Percentiles rank a stretch among this genome's conserved stretches.
phyloP scores from a whole-genome alignment of 129 eudicot species.

The Apium graveolens region DNA sequence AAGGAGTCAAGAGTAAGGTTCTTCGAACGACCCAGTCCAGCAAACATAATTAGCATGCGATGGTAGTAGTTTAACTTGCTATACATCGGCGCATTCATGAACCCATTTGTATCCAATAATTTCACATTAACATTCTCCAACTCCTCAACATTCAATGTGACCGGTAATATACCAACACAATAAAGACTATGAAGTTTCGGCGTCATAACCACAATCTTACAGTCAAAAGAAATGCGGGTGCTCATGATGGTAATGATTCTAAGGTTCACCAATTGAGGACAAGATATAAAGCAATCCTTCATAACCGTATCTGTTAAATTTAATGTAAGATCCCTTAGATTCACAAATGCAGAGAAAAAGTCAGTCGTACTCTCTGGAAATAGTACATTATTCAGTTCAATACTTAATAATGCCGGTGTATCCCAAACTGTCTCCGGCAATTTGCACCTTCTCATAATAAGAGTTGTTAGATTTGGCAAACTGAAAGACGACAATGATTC shows the following conservation, averaged over 20 bases:
- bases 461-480: background rate
- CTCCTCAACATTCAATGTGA: background rate
- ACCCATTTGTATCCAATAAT: background rate
- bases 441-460: background rate
- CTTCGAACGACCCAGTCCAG: background rate
- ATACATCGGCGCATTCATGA: background rate
- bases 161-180: background rate
- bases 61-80: background rate
- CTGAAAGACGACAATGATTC: background rate
- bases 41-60: background rate
- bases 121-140: background rate
- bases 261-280: background rate
- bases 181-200: too few relatives aligned
- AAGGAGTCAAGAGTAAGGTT: background rate
- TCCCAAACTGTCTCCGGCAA: background rate
- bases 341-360: background rate
- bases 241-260: background rate
- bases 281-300: background rate
- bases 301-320: background rate
- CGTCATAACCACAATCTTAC: background rate
- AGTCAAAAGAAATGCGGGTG: background rate
- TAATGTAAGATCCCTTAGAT: background rate
- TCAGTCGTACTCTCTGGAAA: background rate
- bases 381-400: background rate
- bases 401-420: background rate